Evolutionary conservation across 2,329 filamentous ascomycete genomes (phyloP), one percentile per base, ranked within the genome.

Genomic region (Dothidotthia symphoricarpi): DNA sequence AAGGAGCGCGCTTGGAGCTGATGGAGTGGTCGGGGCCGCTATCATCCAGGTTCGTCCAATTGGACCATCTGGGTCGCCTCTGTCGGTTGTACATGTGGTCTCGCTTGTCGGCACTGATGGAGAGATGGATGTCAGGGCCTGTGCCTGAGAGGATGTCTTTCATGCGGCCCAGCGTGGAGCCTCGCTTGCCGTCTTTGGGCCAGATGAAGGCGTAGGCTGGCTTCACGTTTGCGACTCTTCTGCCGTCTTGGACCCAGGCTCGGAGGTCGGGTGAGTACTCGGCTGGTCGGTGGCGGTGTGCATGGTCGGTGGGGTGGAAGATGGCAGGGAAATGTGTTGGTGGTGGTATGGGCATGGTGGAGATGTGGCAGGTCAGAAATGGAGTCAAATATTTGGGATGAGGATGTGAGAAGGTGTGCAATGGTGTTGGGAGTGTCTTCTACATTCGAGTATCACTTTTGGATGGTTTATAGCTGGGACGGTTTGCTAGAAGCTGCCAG

Each of bases 111-210:
- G 64, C 65, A 33, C 56, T 64, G 27, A 64, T 61, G 2, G 65
- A 55, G n/a, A 74, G 52, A 45, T 69, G 70, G 25, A 75, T 69
- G 37, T 75, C 72, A 2, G 72, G 68, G 3, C 73, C 73, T 41
- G 67, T 59, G 34, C 62, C 58, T 2, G 51, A 56, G 16, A 73
- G 25, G 13, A 69, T 63, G 36, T 75, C 72, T 44, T 69, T 72
- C 37, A 69, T 45, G 12, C 72, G 58, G 8, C 70, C 69, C 42
- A 57, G 53, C 2, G 46, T 56, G 0, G 61, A 62, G 2, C 55
- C 51, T 13, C 66, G 59, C 27, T 63, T 67, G 19, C 69, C 69
- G 42, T 75, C 72, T 31, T 65, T 64, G 0, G 71, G 72, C 57
- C 72, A 72, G 11, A 71, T 62, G 41, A 64, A 71, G 53, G 68